Evolutionary conservation across 352 stramenopile genomes (phyloP), one percentile per base, ranked within the genome.

Genomic region (Phytophthora sp.): DNA sequence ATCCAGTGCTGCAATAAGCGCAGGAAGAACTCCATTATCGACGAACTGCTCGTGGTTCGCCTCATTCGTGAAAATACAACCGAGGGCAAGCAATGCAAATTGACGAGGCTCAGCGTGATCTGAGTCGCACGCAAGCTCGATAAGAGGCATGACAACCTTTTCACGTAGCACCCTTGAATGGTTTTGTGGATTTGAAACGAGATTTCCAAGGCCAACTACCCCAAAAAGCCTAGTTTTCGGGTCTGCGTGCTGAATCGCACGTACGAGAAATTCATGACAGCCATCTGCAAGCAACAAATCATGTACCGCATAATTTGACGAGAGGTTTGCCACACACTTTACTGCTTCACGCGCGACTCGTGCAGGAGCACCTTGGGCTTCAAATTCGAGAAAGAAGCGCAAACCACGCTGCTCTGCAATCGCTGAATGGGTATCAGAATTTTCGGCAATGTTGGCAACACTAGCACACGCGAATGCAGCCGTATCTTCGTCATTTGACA

Each of bases 401-500:
- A 92, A 72, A 0, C 89, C 90, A 13, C 88, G 85, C 30, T 89
- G 74, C 15, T 74, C 54, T 12, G 96, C 79, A 45, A 98, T 90
- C 13, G 74, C 69, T 11, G 62, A 52, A 58, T 99, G 96, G 5
- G 95, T 97, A 23, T 93, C 85, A 4, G 74, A 68, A 45, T 98
- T 96, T 70, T 99, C 96, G 6, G 88, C 94, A 11, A 99, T 83
- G 67, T 98, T 99, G 5, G 95, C 95, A 0, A 99, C 72, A 21
- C 81, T 85, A 48, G 74, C 87, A 55, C 81, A 96, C 56, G 84
- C 83, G 53, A 93, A 94, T 15, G 54, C 76, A 4, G 87, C 77
- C 0, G 86, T 89, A 5, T 74, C 32, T 13, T 85, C 69, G 67
- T 99, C 92, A 5, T 42, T 57, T 24, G 84, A 87, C 18, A 95